Evolutionary conservation across 768 basidiomycete genomes (phyloP).

Genomic region (Tricholoma terreum): DNA sequence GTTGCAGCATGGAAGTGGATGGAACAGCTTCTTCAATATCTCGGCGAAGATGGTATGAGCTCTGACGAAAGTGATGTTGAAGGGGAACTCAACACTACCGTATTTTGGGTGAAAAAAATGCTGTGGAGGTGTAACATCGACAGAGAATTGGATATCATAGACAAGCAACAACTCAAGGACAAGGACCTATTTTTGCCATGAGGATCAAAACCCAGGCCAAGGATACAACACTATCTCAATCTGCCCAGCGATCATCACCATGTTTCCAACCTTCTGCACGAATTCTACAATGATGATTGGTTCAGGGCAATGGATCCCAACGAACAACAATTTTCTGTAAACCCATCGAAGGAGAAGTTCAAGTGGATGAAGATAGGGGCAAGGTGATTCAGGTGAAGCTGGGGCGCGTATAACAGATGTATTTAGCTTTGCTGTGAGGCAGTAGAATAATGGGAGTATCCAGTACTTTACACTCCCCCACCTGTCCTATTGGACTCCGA

Average conservation of each 20-base stretch:
- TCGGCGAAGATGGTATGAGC: constrained; percentile 14
- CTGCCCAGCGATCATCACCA: background rate
- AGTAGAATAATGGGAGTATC: background rate
- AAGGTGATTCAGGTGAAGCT: background rate
- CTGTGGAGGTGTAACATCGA: constrained; percentile 9
- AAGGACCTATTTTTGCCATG: constrained; percentile 4
- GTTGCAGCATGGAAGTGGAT: constrained; percentile 8
- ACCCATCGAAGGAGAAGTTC: background rate
- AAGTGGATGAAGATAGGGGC: background rate
- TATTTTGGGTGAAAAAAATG: constrained; percentile 8
- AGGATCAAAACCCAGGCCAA: background rate
- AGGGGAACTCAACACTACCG: background rate
- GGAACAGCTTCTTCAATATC: background rate
- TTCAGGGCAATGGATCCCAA: background rate
- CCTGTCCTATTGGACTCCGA: no score
- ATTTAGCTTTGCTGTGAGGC: background rate
- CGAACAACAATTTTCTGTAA: background rate
- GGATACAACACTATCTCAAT: background rate
- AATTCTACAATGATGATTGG: constrained; percentile 1
- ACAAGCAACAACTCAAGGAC: constrained; percentile 5
- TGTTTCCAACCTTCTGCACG: background rate
- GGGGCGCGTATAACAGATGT: background rate
- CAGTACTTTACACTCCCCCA: no score
- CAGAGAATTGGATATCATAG: constrained; percentile 7
- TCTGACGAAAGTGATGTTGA: constrained; percentile 14